Evolutionary conservation across 192 early-diverging fungal species (phyloP).

Genomic region (Coemansia sp.): DNA sequence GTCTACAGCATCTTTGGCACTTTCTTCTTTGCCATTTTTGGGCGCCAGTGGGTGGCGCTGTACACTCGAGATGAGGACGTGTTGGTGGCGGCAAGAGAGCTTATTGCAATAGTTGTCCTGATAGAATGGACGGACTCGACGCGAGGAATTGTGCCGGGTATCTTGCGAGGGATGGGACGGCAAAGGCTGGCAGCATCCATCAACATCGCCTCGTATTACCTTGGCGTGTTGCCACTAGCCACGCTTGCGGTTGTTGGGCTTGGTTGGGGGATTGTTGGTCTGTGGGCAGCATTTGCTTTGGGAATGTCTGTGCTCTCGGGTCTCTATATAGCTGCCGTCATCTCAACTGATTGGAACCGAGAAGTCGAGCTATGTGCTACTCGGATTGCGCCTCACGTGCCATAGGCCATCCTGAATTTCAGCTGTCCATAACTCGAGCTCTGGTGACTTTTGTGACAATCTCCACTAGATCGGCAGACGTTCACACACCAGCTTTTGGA

Average conservation of each 20-base stretch:
- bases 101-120: conserved; percentile 29
- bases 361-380: conserved; percentile 25
- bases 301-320: conserved; percentile 36
- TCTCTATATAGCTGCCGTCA: conserved; percentile 16
- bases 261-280: conserved; percentile 32
- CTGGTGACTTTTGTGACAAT: not conserved
- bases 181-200: conserved; percentile 54
- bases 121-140: conserved; percentile 56
- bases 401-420: not conserved
- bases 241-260: conserved; percentile 25
- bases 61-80: conserved; percentile 48
- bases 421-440: not conserved
- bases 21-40: conserved; percentile 28
- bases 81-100: conserved; percentile 19
- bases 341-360: conserved; percentile 21
- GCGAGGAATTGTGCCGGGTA: conserved; percentile 60
- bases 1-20: conserved; percentile 58
- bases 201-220: conserved; percentile 55
- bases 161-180: conserved; percentile 56
- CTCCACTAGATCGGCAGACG: not conserved
- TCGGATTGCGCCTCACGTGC: conserved; percentile 7
- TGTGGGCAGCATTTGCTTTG: conserved; percentile 39
- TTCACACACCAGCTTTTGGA: not conserved
- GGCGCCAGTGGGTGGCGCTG: conserved; percentile 60
- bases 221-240: conserved; percentile 53